Conservation (phyloP, 345 rosid genomes). For the Laguncularia racemosa region DNA sequence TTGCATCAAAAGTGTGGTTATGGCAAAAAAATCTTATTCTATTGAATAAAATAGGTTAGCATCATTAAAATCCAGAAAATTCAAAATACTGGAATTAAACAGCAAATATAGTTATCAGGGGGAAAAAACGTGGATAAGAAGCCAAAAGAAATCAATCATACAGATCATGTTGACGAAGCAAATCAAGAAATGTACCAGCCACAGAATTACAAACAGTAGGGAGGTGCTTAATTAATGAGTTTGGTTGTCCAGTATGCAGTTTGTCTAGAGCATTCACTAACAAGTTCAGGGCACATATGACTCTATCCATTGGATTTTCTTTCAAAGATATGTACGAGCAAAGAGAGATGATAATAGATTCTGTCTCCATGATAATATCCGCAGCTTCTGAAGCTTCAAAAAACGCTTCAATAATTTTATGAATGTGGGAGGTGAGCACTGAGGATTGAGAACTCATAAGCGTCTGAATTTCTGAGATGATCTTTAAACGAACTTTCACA, state of each 20-base stretch:
- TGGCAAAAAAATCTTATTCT: no score
- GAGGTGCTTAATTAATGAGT: conserved; percentile 34
- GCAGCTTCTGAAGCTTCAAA: conserved; percentile 36
- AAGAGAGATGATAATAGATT: conserved; percentile 40
- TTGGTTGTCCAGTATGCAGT: conserved; percentile 30
- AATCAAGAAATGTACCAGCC: conserved; percentile 39
- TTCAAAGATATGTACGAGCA: conserved; percentile 43
- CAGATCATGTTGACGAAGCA: not conserved
- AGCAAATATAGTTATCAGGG: not conserved
- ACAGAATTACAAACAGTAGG: conserved; percentile 46
- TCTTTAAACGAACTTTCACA: conserved; percentile 32
- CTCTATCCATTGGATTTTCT: conserved; percentile 56
- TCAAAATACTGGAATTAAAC: not conserved
- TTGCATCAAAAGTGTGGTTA: no score
- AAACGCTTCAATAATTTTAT: conserved; percentile 47
- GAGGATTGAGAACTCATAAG: conserved; percentile 48
- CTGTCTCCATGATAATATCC: conserved; percentile 32
- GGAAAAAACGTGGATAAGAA: not conserved
- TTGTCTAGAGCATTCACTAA: conserved; percentile 46
- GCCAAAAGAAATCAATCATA: not conserved
- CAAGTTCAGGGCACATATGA: conserved; percentile 45
- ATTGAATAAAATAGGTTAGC: no score
- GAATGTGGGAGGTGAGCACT: conserved; percentile 47
- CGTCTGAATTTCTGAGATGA: conserved; percentile 42
- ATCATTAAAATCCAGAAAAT: no score